Evolutionary conservation across 2,329 filamentous ascomycete genomes (phyloP).

Genomic region (Exophiala phaeomuriformis): DNA sequence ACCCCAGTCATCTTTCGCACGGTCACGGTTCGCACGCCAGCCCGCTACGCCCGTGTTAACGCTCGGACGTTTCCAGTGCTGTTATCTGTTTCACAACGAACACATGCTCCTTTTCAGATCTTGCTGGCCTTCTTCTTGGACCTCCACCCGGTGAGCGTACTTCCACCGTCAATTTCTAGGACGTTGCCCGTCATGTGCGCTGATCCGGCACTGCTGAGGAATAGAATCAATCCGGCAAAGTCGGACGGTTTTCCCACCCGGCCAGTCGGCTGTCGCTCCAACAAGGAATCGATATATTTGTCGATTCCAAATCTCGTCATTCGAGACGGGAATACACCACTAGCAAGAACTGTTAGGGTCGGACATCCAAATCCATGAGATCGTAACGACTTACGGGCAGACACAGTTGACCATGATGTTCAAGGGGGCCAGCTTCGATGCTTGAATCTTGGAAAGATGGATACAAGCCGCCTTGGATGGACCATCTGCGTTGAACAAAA

Average conservation of each 20-base stretch:
- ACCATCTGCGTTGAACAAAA: conserved; percentile 33
- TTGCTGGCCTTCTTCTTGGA: conserved; percentile 28
- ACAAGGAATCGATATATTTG: conserved; percentile 44
- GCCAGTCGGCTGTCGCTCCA: conserved; percentile 41
- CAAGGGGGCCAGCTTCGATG: conserved; percentile 45
- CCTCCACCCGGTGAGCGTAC: conserved; percentile 38
- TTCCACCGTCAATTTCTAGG: conserved; percentile 44
- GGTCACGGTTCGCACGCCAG: too few species aligned
- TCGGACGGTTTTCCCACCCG: conserved; percentile 43
- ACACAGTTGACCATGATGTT: conserved; percentile 47
- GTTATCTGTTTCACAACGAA: not conserved
- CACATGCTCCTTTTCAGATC: conserved; percentile 10
- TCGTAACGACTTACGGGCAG: conserved; percentile 29
- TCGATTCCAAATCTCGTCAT: conserved; percentile 50
- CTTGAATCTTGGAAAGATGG: conserved; percentile 46
- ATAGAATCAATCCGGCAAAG: conserved; percentile 43
- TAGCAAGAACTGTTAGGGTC: conserved; percentile 32
- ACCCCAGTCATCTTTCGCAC: too few species aligned
- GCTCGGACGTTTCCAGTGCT: not conserved
- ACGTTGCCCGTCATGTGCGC: conserved; percentile 42
- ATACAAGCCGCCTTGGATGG: conserved; percentile 49
- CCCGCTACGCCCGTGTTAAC: not conserved
- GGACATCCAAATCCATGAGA: not conserved
- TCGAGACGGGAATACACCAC: conserved; percentile 45
- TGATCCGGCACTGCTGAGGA: conserved; percentile 36